Conservation (phyloP, 164 flowering plant species). For the Sextonia rubra region DNA sequence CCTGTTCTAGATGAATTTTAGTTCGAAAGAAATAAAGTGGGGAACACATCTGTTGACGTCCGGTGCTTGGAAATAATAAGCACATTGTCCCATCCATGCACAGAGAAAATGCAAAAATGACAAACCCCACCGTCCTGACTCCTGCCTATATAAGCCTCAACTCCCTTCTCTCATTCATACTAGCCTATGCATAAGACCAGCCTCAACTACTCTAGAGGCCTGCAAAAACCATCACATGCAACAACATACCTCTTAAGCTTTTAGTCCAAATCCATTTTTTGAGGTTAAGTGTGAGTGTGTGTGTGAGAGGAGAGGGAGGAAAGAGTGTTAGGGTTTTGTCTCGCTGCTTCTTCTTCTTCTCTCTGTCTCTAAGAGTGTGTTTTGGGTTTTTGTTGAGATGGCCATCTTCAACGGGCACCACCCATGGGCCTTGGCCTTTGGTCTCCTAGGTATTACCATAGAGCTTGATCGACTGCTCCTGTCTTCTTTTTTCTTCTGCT, state of each 20-base stretch:
- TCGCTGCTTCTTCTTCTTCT: background rate
- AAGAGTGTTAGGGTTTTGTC: slow-evolving; percentile 4
- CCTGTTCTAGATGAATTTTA: too few relatives aligned
- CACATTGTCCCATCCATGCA: too few relatives aligned
- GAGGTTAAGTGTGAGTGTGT: too few relatives aligned
- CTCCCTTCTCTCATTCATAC: background rate
- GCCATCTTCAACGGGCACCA: slow-evolving; percentile 21
- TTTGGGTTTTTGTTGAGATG: slow-evolving; percentile 13
- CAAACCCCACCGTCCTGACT: too few relatives aligned
- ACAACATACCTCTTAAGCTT: too few relatives aligned
- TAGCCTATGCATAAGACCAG: background rate
- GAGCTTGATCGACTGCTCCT: background rate
- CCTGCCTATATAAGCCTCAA: background rate
- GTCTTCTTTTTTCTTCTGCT: background rate
- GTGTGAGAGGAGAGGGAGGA: background rate
- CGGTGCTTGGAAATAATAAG: too few relatives aligned
- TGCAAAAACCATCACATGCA: background rate
- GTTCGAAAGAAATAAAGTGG: too few relatives aligned
- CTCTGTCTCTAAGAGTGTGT: background rate
- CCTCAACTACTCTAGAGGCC: background rate
- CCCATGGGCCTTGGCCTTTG: slow-evolving; percentile 32
- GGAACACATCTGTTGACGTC: too few relatives aligned
- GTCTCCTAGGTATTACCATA: slow-evolving; percentile 36
- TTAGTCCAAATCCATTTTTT: too few relatives aligned
- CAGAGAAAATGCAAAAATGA: too few relatives aligned